These are phyloP conservation scores for Pleurotus platypus DNA, from an alignment of 768 basidiomycete species.

Conservation along the genomic window DNA sequence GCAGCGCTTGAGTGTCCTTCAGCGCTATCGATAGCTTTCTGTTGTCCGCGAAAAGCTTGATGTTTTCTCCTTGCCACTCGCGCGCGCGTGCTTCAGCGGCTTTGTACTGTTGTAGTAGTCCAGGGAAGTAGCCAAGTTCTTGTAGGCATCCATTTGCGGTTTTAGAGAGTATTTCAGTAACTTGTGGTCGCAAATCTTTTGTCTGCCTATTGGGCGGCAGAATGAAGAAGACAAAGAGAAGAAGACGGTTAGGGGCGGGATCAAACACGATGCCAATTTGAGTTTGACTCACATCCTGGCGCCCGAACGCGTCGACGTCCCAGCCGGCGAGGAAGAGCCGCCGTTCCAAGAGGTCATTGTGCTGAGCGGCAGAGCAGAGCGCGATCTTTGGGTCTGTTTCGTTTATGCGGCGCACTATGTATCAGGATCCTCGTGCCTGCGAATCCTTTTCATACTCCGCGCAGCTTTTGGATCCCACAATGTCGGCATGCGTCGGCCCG, in stretches of 20 bases:
- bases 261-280: neutral
- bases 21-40: conserved; percentile 18
- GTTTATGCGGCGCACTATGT: neutral
- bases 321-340: neutral
- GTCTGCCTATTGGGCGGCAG: neutral
- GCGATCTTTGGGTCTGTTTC: neutral
- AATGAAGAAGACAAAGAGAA: neutral
- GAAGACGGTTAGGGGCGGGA: neutral
- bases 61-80: conserved; percentile 31
- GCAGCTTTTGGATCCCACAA: neutral
- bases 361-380: neutral
- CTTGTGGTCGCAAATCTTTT: conserved; percentile 25
- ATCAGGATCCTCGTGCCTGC: neutral
- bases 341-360: neutral
- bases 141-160: conserved; percentile 43
- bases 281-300: neutral
- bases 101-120: conserved; percentile 33
- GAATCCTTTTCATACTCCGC: neutral
- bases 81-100: conserved; percentile 27
- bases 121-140: conserved; percentile 45
- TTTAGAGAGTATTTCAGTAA: conserved; percentile 40
- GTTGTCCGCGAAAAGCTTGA: conserved; percentile 38
- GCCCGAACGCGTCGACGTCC: neutral
- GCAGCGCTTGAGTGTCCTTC: conserved; percentile 4
- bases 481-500: no score